phyloP scores from a whole-genome alignment of 176 grass and related monocot species.

The Puccinellia tenuiflora region DNA sequence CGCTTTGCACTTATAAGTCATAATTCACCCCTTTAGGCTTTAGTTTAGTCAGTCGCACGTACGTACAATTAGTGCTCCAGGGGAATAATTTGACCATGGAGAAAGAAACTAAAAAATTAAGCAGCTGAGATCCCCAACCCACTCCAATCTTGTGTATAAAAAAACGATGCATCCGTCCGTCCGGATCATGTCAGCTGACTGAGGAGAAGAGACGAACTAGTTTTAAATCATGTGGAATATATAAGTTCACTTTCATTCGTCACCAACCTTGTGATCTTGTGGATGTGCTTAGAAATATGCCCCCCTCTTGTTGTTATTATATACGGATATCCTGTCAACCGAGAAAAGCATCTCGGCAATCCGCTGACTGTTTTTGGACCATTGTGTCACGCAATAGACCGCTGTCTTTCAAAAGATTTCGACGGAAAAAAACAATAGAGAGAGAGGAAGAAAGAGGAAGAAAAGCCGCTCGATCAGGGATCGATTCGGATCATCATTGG shows the following conservation, averaged over 20 bases:
- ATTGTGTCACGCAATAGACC: background rate
- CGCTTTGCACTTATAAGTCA: constrained; percentile 10
- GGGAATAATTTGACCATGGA: constrained; percentile 32
- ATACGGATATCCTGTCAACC: background rate
- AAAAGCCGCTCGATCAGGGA: background rate
- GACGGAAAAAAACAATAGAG: background rate
- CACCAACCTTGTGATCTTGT: background rate
- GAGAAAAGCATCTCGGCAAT: background rate
- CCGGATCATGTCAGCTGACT: background rate
- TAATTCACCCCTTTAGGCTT: too few relatives aligned
- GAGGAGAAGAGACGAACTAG: background rate
- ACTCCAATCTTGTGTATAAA: background rate
- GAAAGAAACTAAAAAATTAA: too few relatives aligned
- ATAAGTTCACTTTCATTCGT: background rate
- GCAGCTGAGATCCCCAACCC: background rate
- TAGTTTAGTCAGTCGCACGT: background rate
- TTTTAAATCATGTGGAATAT: background rate
- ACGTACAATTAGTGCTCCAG: background rate
- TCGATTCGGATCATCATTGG: background rate
- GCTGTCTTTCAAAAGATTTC: background rate
- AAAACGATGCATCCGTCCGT: background rate
- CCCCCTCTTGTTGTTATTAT: background rate
- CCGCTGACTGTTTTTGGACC: background rate
- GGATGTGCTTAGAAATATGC: background rate
- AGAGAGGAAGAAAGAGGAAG: background rate